Evolutionary conservation across 148 eudicot genomes (phyloP), one percentile per base, ranked within the genome.

Genomic region (Silene conica): DNA sequence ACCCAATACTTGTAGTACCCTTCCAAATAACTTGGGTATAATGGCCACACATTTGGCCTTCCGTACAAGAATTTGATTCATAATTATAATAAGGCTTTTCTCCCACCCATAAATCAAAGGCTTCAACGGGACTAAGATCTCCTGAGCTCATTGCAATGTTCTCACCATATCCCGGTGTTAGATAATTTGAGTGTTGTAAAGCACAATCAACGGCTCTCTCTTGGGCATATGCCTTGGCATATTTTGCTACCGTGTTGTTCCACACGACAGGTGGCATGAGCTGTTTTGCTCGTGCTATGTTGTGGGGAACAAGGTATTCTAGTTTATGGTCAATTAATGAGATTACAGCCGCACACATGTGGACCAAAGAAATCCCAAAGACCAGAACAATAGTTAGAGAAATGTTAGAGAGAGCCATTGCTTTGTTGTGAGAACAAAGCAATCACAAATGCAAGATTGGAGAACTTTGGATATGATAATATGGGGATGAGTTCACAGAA

Each of bases 1-100:
- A 91, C 21, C 96, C 96, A 13, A 91, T 52, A 2, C 70, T 75
- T 1, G 19, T 31, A 1, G 96, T 82, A 6, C 73, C 45, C 19
- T 71, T 81, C 91, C 93, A 87, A 25, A 89, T 79, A 19, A 89
- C 76, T 70, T 89, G 89, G 21, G 83, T 85, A 26, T 85, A 89
- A 41, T 82, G 87, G 8, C 76, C 70, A 65, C 96, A 89, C 67
- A 76, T 77, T 23, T 62, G 20, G 4, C 91, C 89, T 5, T 11
- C 23, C 0, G 13, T 45, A 57, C 96, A 91, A 19, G 81, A 26
- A 73, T 87, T 89, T 3, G 85, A 26, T 1, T 7, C 58, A 45
- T 85, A 74, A 38, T 86, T 63, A 63, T 87, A 91, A 73, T 76
- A 46, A 3, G 69, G 52, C 73, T 81, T 80, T 78, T 91, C 91